Evolutionary conservation across 2,329 filamentous ascomycete genomes (phyloP).

Genomic region (Exophiala viscosa): DNA sequence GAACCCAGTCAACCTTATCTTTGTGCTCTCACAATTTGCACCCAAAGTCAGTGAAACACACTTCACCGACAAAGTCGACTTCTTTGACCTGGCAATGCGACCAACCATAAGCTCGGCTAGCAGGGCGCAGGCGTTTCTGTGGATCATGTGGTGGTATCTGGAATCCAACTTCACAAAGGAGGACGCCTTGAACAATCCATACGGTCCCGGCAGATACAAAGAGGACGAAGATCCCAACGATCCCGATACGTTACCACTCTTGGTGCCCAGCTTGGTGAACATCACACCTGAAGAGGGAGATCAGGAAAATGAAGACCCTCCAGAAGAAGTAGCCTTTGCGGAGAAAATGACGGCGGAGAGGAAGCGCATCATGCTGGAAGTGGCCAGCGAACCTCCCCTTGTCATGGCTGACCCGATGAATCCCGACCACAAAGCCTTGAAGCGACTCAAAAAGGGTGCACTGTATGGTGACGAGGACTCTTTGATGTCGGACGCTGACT

Average conservation of each 20-base stretch:
- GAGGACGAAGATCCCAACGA: constrained; percentile 30
- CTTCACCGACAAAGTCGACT: constrained; percentile 79
- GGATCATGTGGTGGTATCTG: constrained; percentile 99
- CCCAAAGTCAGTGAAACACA: constrained; percentile 90
- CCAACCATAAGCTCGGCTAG: constrained; percentile 76
- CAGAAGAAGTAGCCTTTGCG: constrained; percentile 47
- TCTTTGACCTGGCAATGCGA: constrained; percentile 95
- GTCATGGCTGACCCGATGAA: constrained; percentile 25
- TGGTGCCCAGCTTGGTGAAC: constrained; percentile 46
- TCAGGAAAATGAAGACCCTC: constrained; percentile 49
- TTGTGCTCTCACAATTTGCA: constrained; percentile 85
- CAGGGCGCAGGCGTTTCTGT: constrained; percentile 83
- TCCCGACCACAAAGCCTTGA: constrained; percentile 40
- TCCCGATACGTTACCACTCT: constrained; percentile 44
- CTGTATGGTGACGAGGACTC: constrained; percentile 24
- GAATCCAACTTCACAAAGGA: constrained; percentile 83
- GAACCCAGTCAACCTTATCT: constrained; percentile 96
- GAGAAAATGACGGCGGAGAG: constrained; percentile 48
- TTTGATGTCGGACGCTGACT: constrained; percentile 26
- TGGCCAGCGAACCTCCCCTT: constrained; percentile 36
- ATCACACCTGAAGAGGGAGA: constrained; percentile 50
- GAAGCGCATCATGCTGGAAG: constrained; percentile 44
- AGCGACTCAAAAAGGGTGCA: constrained; percentile 43
- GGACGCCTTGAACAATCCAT: constrained; percentile 84
- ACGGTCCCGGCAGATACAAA: constrained; percentile 55